Evolutionary conservation across 2,329 filamentous ascomycete species (phyloP), one percentile per base, ranked within the genome.

Genomic region (Nemania sp.): DNA sequence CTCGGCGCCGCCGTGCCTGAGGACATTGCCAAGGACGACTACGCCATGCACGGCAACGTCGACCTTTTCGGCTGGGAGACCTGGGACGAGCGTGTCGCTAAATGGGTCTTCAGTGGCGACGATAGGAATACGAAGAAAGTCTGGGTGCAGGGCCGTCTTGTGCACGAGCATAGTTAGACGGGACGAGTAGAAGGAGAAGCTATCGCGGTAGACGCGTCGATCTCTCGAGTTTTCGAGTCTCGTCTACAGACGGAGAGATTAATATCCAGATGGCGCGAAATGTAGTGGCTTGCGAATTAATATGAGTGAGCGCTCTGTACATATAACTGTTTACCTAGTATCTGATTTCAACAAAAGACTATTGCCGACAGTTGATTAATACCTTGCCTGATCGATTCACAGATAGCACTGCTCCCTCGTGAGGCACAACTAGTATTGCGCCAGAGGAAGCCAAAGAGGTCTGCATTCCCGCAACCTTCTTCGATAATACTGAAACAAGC

Each of bases 31-130:
- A 54, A 65, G 1, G 64, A 64, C 23, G 66, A 61, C 17, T 55
- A 41, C 3, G 64, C 61, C 1, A 75, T 79, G 3, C 73, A 74
- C 1, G 86, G 87, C 0, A 84, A 86, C 41, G 90, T 97, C 0
- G 91, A 97, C 71, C 71, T 97, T 0, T 99, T 97, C 76, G 92
- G 91, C 1, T 91, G 87, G 82, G 93, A 97, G 79, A 82, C 68
- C n/a, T 95, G 89, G 90, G 83, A 88, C 33, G 90, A 97, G 66
- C 83, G 78, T 66, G 75, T 97, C 9, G 89, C 90, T 47, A 99
- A 99, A 77, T 99, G 94, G 94, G 77, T 97, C 57, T 99, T 89
- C 73, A 89, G 84, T 61, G 94, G 94, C 0, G 92, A 97, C 75
- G 94, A 97, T 73, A 79, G 93, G 62, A 97, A 97, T 71, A 93